A percentile compares a stretch with the other conserved stretches of the same genome.
These are phyloP conservation scores for Ustilaginoidea virens DNA, from an alignment of 2,329 filamentous ascomycete species.

Conservation along the genomic window DNA sequence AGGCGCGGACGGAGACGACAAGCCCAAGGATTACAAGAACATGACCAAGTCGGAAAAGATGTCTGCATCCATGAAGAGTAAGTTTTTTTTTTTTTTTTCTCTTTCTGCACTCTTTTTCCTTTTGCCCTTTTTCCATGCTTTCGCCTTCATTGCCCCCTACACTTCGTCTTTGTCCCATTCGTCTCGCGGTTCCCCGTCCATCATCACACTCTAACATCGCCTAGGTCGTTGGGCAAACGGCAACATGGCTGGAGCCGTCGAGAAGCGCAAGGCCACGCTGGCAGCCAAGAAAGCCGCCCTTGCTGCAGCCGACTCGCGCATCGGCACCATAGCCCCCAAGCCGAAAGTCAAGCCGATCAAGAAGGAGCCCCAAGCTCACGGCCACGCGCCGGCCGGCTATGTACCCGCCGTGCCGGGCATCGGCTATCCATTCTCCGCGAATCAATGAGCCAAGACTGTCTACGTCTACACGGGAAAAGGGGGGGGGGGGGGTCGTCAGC, in stretches of 20 bases:
- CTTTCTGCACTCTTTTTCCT: neutral
- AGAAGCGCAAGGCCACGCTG: slow-evolving; percentile 43
- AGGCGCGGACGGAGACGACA: slow-evolving; percentile 21
- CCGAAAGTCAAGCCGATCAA: slow-evolving; percentile 20
- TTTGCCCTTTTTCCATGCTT: neutral
- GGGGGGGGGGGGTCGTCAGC: too few relatives aligned
- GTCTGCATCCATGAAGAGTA: slow-evolving; percentile 50
- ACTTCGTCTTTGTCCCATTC: neutral
- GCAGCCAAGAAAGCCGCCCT: slow-evolving; percentile 41
- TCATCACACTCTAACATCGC: neutral
- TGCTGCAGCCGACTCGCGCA: slow-evolving; percentile 21
- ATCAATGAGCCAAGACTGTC: slow-evolving; percentile 2
- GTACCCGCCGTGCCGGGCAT: slow-evolving; percentile 13
- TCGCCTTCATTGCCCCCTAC: neutral
- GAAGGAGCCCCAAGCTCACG: slow-evolving; percentile 13
- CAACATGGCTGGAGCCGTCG: slow-evolving; percentile 43
- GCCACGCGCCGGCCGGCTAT: slow-evolving; percentile 1
- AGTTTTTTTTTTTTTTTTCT: slow-evolving; percentile 10
- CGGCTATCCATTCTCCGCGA: slow-evolving; percentile 12
- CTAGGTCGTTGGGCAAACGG: slow-evolving; percentile 44
- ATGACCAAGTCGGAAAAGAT: slow-evolving; percentile 54
- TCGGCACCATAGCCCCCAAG: slow-evolving; percentile 22
- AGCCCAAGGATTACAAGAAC: slow-evolving; percentile 37
- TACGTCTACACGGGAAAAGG: neutral
- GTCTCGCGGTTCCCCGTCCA: neutral